Conservation (phyloP, 495 filamentous ascomycete species). For the Bacidia rubella region DNA sequence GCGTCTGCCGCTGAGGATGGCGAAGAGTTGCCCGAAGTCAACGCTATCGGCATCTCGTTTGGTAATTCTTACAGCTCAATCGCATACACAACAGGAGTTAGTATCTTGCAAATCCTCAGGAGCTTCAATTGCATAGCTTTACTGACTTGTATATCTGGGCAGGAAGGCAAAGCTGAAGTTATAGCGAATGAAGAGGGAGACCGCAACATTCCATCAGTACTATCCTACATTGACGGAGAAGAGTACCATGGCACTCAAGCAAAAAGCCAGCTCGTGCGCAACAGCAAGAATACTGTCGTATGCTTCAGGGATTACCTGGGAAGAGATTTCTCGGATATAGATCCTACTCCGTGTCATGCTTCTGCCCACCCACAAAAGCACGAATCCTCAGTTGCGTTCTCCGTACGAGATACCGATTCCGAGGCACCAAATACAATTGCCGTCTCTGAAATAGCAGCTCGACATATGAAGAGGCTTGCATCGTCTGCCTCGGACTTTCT, state of each 20-base stretch:
- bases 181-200: conserved; percentile 99
- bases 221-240: conserved; percentile 89
- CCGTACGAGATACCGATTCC: conserved; percentile 59
- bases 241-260: conserved; percentile 95
- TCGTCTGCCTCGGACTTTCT: conserved; percentile 80
- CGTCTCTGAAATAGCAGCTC: conserved; percentile 73
- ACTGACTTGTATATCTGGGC: conserved; percentile 2
- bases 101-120: conserved; percentile 16
- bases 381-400: conserved; percentile 65
- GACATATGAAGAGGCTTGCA: conserved; percentile 71
- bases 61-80: conserved; percentile 98
- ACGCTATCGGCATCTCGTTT: conserved; percentile 88
- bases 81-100: conserved; percentile 59
- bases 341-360: conserved; percentile 85
- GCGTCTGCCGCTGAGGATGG: not conserved
- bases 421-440: conserved; percentile 57
- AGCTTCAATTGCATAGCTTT: not conserved
- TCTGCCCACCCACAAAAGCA: conserved; percentile 78
- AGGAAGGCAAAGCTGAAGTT: conserved; percentile 90
- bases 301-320: conserved; percentile 94
- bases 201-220: conserved; percentile 86
- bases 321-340: conserved; percentile 69
- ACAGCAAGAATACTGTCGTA: conserved; percentile 80
- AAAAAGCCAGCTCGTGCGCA: conserved; percentile 82
- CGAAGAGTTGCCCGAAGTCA: conserved; percentile 3